Conservation (phyloP, 768 basidiomycete species). For the Termitomyces sp. region DNA sequence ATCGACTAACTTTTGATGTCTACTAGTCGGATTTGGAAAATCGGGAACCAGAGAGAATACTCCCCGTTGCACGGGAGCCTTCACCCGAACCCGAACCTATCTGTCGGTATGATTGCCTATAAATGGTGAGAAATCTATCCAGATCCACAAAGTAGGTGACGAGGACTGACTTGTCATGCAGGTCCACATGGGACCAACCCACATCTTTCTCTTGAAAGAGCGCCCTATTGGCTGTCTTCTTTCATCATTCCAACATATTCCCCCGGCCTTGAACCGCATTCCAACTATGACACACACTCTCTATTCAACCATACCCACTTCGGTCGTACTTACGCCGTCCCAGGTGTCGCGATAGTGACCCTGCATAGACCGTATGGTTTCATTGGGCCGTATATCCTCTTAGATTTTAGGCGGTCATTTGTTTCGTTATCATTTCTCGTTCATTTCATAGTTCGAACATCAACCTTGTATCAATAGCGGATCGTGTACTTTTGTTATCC, state of each 20-base stretch:
- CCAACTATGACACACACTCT: no score
- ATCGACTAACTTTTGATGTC: background rate
- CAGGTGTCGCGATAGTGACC: background rate
- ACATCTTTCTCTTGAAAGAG: background rate
- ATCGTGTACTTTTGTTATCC: no score
- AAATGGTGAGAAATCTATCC: conserved; percentile 3
- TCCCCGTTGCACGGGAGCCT: conserved; percentile 11
- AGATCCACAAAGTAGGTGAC: background rate
- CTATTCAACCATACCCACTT: background rate
- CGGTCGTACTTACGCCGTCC: background rate
- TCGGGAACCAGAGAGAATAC: background rate
- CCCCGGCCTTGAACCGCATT: background rate
- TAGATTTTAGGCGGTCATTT: background rate
- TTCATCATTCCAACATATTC: background rate
- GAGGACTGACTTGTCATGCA: background rate
- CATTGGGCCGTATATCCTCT: background rate
- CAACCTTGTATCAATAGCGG: background rate
- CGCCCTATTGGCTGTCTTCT: background rate
- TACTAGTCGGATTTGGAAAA: background rate
- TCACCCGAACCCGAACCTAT: conserved; percentile 11
- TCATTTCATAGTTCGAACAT: background rate
- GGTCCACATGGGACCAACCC: background rate
- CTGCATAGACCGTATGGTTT: background rate
- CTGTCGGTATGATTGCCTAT: conserved; percentile 11
- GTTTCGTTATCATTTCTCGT: background rate